phyloP scores from a whole-genome alignment of 163 green algal genomes.

The Volvox carteri region DNA sequence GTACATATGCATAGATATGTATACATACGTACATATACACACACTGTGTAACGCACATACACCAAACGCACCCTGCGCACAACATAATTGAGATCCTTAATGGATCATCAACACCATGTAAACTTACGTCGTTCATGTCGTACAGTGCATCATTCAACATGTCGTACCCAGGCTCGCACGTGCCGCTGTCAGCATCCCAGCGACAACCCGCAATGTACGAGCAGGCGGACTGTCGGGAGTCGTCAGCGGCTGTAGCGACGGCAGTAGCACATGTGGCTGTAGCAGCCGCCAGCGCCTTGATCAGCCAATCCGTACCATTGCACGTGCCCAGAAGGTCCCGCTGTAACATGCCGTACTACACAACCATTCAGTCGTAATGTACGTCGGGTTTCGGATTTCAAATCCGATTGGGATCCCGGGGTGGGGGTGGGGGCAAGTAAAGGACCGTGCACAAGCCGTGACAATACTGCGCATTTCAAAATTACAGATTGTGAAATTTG shows the following conservation, averaged over 20 bases:
- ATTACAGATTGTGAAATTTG: too few species aligned
- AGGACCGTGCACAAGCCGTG: too few species aligned
- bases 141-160: not conserved
- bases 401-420: not conserved
- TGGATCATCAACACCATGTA: too few species aligned
- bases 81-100: too few species aligned
- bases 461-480: too few species aligned
- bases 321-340: slow-evolving; percentile 3
- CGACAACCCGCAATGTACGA: not conserved
- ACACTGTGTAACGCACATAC: not conserved
- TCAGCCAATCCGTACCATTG: not conserved
- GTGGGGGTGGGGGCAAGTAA: too few species aligned
- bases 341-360: slow-evolving; percentile 23
- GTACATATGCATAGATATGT: not conserved
- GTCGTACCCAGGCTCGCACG: not conserved
- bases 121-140: slow-evolving; percentile 3
- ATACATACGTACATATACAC: not conserved
- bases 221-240: not conserved
- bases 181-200: not conserved
- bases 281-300: not conserved
- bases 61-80: not conserved
- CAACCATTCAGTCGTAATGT: too few species aligned
- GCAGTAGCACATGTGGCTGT: not conserved
- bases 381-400: not conserved
- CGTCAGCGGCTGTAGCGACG: not conserved